These are phyloP conservation scores for Cystobasidium tubakii DNA, from an alignment of 768 basidiomycete species.

Conservation along the genomic window DNA sequence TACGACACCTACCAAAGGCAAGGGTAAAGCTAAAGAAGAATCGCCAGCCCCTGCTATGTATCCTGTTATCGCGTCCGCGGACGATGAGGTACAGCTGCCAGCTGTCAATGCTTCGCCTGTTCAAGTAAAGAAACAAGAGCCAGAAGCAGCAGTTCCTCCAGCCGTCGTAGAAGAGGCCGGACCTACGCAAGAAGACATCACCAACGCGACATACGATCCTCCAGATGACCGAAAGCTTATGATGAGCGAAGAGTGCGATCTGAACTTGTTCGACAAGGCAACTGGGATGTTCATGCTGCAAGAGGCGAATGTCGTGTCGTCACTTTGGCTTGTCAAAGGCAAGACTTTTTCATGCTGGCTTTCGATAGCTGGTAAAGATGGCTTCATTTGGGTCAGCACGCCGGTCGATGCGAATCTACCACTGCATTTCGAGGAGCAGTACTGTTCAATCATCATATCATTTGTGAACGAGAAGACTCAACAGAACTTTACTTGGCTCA, in stretches of 20 bases:
- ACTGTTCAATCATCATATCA: slow-evolving; percentile 80
- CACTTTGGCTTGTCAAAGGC: slow-evolving; percentile 46
- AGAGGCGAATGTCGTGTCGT: slow-evolving; percentile 49
- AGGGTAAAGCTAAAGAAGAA: slow-evolving; percentile 30
- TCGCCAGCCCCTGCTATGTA: background rate
- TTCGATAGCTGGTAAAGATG: slow-evolving; percentile 40
- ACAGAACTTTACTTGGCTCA: slow-evolving; percentile 66
- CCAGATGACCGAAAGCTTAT: slow-evolving; percentile 38
- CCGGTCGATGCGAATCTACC: slow-evolving; percentile 44
- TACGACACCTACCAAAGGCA: slow-evolving; percentile 6
- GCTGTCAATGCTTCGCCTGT: background rate
- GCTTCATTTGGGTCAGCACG: slow-evolving; percentile 42
- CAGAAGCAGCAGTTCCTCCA: slow-evolving; percentile 20
- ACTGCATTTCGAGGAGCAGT: slow-evolving; percentile 42
- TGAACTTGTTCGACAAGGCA: slow-evolving; percentile 52
- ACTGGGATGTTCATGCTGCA: slow-evolving; percentile 52
- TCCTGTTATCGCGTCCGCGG: background rate
- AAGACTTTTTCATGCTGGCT: slow-evolving; percentile 47
- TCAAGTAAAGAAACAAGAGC: background rate
- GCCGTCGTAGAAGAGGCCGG: slow-evolving; percentile 36
- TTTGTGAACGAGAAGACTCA: slow-evolving; percentile 56
- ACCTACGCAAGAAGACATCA: slow-evolving; percentile 46
- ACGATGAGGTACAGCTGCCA: background rate
- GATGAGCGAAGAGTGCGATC: slow-evolving; percentile 46
- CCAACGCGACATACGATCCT: slow-evolving; percentile 47